phyloP scores from a whole-genome alignment of 2,329 filamentous ascomycete genomes.

The Corynespora cassiicola region DNA sequence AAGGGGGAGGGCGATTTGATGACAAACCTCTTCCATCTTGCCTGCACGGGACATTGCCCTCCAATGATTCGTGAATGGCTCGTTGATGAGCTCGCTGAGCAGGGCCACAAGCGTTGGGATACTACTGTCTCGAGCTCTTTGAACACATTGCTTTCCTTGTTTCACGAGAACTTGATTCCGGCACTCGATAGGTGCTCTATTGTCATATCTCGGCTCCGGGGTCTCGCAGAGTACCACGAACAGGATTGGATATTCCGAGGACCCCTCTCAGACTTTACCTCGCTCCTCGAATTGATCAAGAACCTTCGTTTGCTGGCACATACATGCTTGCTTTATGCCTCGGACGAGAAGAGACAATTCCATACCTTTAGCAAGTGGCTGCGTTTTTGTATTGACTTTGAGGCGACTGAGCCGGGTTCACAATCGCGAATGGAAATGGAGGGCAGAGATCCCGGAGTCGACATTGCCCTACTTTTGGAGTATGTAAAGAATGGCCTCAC shows the following conservation, averaged over 20 bases:
- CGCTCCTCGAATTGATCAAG: conserved; percentile 70
- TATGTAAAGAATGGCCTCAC: conserved; percentile 79
- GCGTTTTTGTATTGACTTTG: conserved; percentile 79
- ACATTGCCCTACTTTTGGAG: conserved; percentile 73
- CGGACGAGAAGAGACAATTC: conserved; percentile 81
- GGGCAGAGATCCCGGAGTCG: conserved; percentile 78
- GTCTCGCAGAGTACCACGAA: conserved; percentile 81
- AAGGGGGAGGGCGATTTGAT: conserved; percentile 71
- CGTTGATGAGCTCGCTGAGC: conserved; percentile 70
- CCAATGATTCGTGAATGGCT: conserved; percentile 84
- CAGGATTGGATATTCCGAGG: conserved; percentile 66
- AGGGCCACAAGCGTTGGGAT: conserved; percentile 96
- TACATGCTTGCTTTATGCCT: conserved; percentile 72
- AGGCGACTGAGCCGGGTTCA: conserved; percentile 68
- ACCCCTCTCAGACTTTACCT: conserved; percentile 45
- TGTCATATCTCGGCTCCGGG: conserved; percentile 81
- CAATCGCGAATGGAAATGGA: conserved; percentile 71
- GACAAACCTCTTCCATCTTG: conserved; percentile 81
- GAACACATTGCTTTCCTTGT: conserved; percentile 75
- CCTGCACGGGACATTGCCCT: conserved; percentile 81
- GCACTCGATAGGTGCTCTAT: conserved; percentile 83
- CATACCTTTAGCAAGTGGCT: conserved; percentile 83
- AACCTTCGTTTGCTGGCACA: conserved; percentile 79
- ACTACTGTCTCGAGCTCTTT: conserved; percentile 82
- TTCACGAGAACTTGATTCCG: conserved; percentile 88